Evolutionary conservation across 1,139 yeast genomes (phyloP).

Genomic region (Geotrichum klebahnii): DNA sequence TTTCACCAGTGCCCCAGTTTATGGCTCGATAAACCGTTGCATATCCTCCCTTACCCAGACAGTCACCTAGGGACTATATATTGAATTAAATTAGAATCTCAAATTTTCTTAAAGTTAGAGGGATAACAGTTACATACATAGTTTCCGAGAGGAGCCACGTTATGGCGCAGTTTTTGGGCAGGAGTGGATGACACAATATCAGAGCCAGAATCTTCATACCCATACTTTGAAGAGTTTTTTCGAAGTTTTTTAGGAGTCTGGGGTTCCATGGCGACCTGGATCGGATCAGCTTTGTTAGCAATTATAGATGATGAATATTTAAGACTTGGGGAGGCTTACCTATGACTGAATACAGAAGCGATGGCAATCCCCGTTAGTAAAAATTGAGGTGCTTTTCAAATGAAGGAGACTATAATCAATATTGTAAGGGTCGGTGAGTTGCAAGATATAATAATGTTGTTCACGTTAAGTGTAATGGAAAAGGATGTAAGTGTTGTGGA

Average conservation of each 20-base stretch:
- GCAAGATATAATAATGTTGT: neutral
- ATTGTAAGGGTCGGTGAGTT: neutral
- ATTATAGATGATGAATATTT: neutral
- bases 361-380: neutral
- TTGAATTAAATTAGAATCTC: neutral
- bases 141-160: constrained; percentile 15
- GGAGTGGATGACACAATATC: constrained; percentile 22
- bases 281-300: neutral
- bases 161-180: constrained; percentile 15
- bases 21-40: constrained; percentile 70
- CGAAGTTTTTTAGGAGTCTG: constrained; percentile 21
- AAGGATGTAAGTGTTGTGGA: neutral
- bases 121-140: constrained; percentile 10
- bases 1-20: constrained; percentile 59
- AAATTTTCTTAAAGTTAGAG: neutral
- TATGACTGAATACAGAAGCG: neutral
- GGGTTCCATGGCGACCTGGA: constrained; percentile 14
- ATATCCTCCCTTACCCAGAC: constrained; percentile 75
- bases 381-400: neutral
- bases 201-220: constrained; percentile 15
- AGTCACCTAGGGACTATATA: constrained; percentile 46
- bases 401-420: neutral
- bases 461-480: neutral
- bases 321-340: neutral
- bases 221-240: constrained; percentile 17